Evolutionary conservation across 805 yeast genomes (phyloP), one percentile per base, ranked within the genome.

Genomic region (Candida maris): DNA sequence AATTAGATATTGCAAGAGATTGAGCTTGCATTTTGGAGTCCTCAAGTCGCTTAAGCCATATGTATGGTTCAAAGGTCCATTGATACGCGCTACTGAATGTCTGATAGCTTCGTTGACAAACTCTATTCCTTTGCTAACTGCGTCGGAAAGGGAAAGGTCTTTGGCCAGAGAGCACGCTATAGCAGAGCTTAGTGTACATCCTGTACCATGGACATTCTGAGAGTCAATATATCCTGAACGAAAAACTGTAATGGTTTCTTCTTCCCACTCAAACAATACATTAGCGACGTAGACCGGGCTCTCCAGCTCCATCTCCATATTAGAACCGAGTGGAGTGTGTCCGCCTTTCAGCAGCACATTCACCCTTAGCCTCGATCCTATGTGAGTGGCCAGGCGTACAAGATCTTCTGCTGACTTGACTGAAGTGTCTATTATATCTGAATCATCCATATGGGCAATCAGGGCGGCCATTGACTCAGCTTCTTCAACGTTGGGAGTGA

Each of bases 301-400:
- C 3, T 36, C 46, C 34, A 32, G 37, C 33, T 37, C 57, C 21
- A 35, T 51, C 3, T 17, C 38, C 3, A 44, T 37, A 2, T 49
- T 40, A 2, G 38, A 36, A 18, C 55, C 49, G 70, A 75, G 70
- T 5, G 86, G 79, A 22, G 70, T 56, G 53, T 85, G 95, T 1
- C 96, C 95, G 12, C 95, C 96, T 61, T 87, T 87, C n/a, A 87
- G 64, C 19, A 87, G 62, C n/a, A 87, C 74, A 49, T 75, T 75
- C 6, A 63, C 46, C 2, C 69, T 65, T 1, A 68, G 59, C 5
- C 49, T 51, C 4, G 48, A 37, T n/a, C 64, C 57, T 13, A 78
- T 65, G 12, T 49, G 38, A 30, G 54, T 53, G 4, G 78, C 75
- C 24, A 70, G 48, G 1, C 70, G 70, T n/a, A 71, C 40, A 4